Evolutionary conservation across 1,284 basidiomycete genomes (phyloP).

Genomic region (Ustilago curta): DNA sequence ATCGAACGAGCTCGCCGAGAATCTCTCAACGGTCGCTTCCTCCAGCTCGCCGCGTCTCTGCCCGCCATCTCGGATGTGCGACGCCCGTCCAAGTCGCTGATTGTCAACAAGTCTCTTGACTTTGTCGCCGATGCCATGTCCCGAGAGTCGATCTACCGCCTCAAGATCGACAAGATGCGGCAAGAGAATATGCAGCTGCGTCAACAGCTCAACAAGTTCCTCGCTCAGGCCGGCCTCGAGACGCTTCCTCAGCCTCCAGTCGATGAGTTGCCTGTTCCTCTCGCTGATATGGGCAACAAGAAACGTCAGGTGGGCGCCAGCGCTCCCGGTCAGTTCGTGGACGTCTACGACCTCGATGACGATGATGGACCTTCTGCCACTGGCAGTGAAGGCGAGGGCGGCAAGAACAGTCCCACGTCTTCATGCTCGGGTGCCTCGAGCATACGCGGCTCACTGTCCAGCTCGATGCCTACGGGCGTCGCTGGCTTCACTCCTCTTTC

Average conservation of each 20-base stretch:
- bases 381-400: slow-evolving; percentile 46
- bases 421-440: slow-evolving; percentile 36
- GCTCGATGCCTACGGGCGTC: slow-evolving; percentile 30
- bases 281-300: slow-evolving; percentile 50
- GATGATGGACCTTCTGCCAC: slow-evolving; percentile 40
- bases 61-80: slow-evolving; percentile 60
- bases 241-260: slow-evolving; percentile 31
- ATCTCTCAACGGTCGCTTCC: slow-evolving; percentile 61
- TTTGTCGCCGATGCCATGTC: slow-evolving; percentile 60
- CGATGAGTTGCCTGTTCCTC: slow-evolving; percentile 44
- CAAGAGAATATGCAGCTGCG: slow-evolving; percentile 53
- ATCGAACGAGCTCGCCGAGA: slow-evolving; percentile 63
- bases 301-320: slow-evolving; percentile 25
- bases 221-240: slow-evolving; percentile 49
- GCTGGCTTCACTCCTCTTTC: slow-evolving; percentile 35
- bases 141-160: slow-evolving; percentile 54
- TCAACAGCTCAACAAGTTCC: slow-evolving; percentile 56
- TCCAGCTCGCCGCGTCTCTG: slow-evolving; percentile 57
- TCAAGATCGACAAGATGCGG: slow-evolving; percentile 52
- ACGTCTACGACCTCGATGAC: slow-evolving; percentile 45
- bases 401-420: slow-evolving; percentile 44
- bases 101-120: slow-evolving; percentile 63
- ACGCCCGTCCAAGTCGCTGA: slow-evolving; percentile 60
- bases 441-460: slow-evolving; percentile 31
- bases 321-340: slow-evolving; percentile 14